Base-by-base conservation (phyloP, 306 rosid genomes). In the Vigna nakashimae region DNA sequence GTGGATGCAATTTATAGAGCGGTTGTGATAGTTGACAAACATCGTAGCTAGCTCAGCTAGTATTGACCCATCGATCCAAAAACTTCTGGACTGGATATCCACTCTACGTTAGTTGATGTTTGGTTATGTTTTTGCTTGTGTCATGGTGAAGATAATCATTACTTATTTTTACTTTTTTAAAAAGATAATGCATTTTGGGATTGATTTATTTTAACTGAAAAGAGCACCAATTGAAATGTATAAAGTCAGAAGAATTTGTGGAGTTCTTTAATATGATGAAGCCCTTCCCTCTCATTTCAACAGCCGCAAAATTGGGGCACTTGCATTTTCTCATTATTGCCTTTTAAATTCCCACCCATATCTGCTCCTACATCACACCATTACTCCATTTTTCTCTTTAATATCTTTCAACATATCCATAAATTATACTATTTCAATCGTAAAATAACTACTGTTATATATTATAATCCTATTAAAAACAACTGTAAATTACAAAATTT, bases 41-140 rank as follows among this genome's bases (percentile, higher is more conserved):
- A 56, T 40, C 11, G 4, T 24, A 66, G 55, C 20, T 43, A 17
- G 69, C 69, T 36, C 1, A 65, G 51, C 70, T 18, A 17, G 28
- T 10, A 9, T n/a, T 36, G 30, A 65, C 30, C 52, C 12, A 65
- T 38, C 0, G 10, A 12, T 4, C 6, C 22, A 20, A 0, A 20
- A 20, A 0, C 22, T 20, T 20, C 22, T 20, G 22, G 22, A 20
- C 22, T 20, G 22, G 22, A 20, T 20, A 20, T 20, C 22, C 7
- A 15, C 2, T 20, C 15, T 16, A 18, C 20, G 75, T 78, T 65
- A 38, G 78, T 69, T 73, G 80, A 55, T 82, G 65, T 82, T 82
- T 58, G 88, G 88, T 82, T 63, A 26, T 14, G 8, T 30, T n/a
- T 34, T n/a, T 14, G n/a, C 4, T n/a, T 64, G 20, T 14, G 9